These are phyloP conservation scores for Oryza punctata DNA, from an alignment of 176 grass and related monocot species.

Conservation along the genomic window DNA sequence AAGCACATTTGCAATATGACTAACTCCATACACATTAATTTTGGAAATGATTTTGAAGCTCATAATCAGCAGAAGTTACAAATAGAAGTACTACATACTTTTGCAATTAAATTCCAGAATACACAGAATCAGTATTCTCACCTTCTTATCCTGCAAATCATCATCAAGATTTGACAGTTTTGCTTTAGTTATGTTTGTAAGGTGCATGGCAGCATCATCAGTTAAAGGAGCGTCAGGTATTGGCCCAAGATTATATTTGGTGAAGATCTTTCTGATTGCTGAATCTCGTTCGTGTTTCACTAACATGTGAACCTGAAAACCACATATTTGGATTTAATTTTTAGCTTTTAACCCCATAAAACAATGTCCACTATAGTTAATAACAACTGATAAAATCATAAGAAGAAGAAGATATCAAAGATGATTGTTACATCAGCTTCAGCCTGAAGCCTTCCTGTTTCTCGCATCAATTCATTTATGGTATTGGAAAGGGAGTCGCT, in stretches of 20 bases:
- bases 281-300: constrained; percentile 67
- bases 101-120: constrained; percentile 28
- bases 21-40: constrained; percentile 13
- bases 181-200: constrained; percentile 68
- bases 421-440: constrained; percentile 77
- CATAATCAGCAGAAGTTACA: constrained; percentile 28
- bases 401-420: constrained; percentile 30
- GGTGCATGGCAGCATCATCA: constrained; percentile 62
- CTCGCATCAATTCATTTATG: constrained; percentile 51
- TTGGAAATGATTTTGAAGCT: constrained; percentile 11
- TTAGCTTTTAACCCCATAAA: constrained; percentile 16
- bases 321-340: background rate
- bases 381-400: constrained; percentile 3
- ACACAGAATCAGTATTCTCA: constrained; percentile 28
- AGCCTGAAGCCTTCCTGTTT: constrained; percentile 89
- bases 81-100: background rate
- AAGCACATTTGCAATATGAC: constrained; percentile 10
- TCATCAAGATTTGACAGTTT: constrained; percentile 66
- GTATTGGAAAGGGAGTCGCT: constrained; percentile 40
- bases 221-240: constrained; percentile 72
- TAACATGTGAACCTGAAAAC: constrained; percentile 78
- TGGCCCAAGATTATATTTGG: constrained; percentile 77
- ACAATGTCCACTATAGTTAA: constrained; percentile 2
- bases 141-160: constrained; percentile 95
- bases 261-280: constrained; percentile 69